These are phyloP conservation scores for Xylariales sp. DNA, from an alignment of 2,329 filamentous ascomycete species.

Conservation along the genomic window DNA sequence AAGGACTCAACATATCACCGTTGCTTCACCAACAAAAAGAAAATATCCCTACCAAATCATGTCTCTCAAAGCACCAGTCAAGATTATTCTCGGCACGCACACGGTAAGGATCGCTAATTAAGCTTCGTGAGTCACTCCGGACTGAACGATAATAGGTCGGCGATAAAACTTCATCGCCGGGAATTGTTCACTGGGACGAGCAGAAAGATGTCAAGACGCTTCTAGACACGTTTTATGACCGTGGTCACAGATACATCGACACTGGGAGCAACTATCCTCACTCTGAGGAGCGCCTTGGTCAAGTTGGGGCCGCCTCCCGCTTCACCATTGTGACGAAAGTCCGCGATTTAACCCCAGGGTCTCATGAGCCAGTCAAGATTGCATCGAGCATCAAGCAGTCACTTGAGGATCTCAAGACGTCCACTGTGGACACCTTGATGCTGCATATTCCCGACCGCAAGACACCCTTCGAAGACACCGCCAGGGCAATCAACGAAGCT, in stretches of 20 bases:
- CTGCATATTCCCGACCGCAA: constrained; percentile 58
- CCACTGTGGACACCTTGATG: constrained; percentile 36
- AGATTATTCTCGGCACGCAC: constrained; percentile 28
- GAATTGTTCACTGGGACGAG: constrained; percentile 34
- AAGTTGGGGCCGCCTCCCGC: constrained; percentile 43
- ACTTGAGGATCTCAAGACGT: constrained; percentile 46
- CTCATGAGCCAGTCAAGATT: constrained; percentile 48
- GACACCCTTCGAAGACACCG: constrained; percentile 56
- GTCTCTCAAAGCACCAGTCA: constrained; percentile 23
- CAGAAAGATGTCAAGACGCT: constrained; percentile 34
- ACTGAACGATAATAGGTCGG: constrained; percentile 32
- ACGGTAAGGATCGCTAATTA: constrained; percentile 14
- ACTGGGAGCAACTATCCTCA: constrained; percentile 51
- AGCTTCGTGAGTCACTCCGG: background rate
- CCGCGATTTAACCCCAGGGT: constrained; percentile 38
- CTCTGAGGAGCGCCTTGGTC: constrained; percentile 50
- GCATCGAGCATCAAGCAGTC: constrained; percentile 49
- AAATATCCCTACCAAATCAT: background rate
- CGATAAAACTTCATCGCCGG: constrained; percentile 25
- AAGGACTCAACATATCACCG: background rate
- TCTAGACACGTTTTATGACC: constrained; percentile 34
- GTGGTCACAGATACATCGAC: constrained; percentile 54
- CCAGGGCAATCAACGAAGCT: constrained; percentile 56
- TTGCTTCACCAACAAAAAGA: background rate
- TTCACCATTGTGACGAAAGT: constrained; percentile 55